phyloP scores from a whole-genome alignment of 164 flowering plant genomes.

The Euptelea pleiosperma region DNA sequence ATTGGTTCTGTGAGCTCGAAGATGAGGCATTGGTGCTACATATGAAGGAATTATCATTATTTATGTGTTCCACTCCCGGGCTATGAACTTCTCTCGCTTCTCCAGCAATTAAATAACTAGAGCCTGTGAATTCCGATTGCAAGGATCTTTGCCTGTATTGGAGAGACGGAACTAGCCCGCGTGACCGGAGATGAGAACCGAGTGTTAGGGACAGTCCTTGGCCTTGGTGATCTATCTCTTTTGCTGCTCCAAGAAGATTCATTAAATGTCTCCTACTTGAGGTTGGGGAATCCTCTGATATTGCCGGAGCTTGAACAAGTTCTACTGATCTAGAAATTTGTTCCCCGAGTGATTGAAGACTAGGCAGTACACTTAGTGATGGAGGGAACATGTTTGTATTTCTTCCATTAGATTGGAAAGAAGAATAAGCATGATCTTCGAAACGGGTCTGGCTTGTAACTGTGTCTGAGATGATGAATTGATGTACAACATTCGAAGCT shows the following conservation, averaged over 20 bases:
- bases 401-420: conserved; percentile 34
- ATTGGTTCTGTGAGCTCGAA: conserved; percentile 26
- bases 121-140: conserved; percentile 25
- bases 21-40: conserved; percentile 26
- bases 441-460: conserved; percentile 34
- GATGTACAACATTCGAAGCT: conserved; percentile 38
- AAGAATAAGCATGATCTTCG: conserved; percentile 35
- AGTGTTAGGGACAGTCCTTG: conserved; percentile 72
- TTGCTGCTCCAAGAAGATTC: conserved; percentile 55
- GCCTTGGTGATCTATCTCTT: conserved; percentile 41
- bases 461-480: conserved; percentile 47
- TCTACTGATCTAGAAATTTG: conserved; percentile 43
- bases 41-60: conserved; percentile 20
- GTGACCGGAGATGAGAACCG: conserved; percentile 52
- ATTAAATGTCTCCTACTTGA: conserved; percentile 45
- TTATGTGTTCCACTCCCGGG: conserved; percentile 21
- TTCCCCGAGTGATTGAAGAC: conserved; percentile 42
- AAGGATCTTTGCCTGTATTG: conserved; percentile 35
- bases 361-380: conserved; percentile 31
- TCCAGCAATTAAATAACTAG: conserved; percentile 29
- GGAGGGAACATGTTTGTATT: conserved; percentile 17
- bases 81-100: too few relatives aligned
- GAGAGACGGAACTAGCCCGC: conserved; percentile 31
- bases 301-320: conserved; percentile 30
- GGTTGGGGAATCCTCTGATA: conserved; percentile 30